Conservation (phyloP, 2,329 filamentous ascomycete species). For the Torrubiella hemipterigena region DNA sequence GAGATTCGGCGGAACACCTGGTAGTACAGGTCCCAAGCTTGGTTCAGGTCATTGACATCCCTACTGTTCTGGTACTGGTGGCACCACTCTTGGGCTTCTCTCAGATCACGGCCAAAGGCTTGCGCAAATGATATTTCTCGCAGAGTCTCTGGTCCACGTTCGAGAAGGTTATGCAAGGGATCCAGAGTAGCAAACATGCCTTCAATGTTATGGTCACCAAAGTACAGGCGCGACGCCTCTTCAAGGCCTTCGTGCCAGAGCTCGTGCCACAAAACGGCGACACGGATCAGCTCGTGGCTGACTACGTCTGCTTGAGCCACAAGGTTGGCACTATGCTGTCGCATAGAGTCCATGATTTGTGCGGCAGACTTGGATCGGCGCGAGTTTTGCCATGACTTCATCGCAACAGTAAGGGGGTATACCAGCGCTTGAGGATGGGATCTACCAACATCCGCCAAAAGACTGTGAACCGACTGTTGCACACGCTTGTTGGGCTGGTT, state of each 20-base stretch:
- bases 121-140: slow-evolving; percentile 96
- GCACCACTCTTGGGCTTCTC: slow-evolving; percentile 93
- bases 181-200: slow-evolving; percentile 91
- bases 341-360: slow-evolving; percentile 97
- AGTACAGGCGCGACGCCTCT: slow-evolving; percentile 92
- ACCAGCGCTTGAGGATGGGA: slow-evolving; percentile 93
- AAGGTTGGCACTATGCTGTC: slow-evolving; percentile 80
- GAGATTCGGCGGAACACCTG: slow-evolving; percentile 95
- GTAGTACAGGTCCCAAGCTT: slow-evolving; percentile 98
- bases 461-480: slow-evolving; percentile 78
- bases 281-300: slow-evolving; percentile 91
- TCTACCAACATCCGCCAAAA: slow-evolving; percentile 85
- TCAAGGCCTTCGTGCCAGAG: slow-evolving; percentile 97
- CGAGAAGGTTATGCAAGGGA: slow-evolving; percentile 83
- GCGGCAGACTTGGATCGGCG: slow-evolving; percentile 77
- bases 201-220: slow-evolving; percentile 93
- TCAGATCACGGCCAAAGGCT: slow-evolving; percentile 88
- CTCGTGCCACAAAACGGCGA: slow-evolving; percentile 96
- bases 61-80: slow-evolving; percentile 79
- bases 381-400: slow-evolving; percentile 80
- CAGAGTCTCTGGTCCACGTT: slow-evolving; percentile 82
- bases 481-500: slow-evolving; percentile 89
- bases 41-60: slow-evolving; percentile 89
- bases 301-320: slow-evolving; percentile 94
- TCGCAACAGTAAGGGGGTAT: slow-evolving; percentile 92